Evolutionary conservation across 2,329 filamentous ascomycete genomes (phyloP), one percentile per base, ranked within the genome.

Genomic region (Fusarium chaquense): DNA sequence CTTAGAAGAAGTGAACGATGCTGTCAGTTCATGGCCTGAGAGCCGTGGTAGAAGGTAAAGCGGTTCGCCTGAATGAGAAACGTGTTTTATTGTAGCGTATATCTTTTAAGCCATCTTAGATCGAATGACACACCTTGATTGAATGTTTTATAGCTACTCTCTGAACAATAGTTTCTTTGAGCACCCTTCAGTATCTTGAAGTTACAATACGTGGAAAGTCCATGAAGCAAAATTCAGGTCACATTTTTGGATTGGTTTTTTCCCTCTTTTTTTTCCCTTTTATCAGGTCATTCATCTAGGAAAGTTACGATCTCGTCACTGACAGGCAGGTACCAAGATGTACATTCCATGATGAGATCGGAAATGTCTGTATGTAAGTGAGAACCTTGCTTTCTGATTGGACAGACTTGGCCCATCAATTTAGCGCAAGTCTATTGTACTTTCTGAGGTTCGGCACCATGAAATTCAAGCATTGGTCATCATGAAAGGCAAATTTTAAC

Each of bases 1-100:
- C 78, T 80, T 98, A 69, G 93, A 97, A 73, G 94, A 98, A 81
- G 91, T 98, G 26, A 93, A 97, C 69, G 93, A 97, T 81, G 92
- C 92, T 20, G 94, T 97, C 3, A 88, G 88, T 47, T 90, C 88
- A 24, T 98, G 96, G 96, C 93, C 94, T 5, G 93, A 95, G 72
- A 83, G 85, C 22, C 65, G 73, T 10, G 67, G 60, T 4, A 73
- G 76, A 59, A 67, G 75, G 49, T 79, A 58, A 33, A 51, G 46
- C n/a, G 28, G 28, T 1, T n/a, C 26, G 18, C n/a, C 5, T 18
- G 40, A 16, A 28, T n/a, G n/a, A 26, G 45, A 30, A 16, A 18
- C 33, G 44, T 43, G 12, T 56, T 62, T 59, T 26, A 45, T 38
- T 44, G 45, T 38, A 65, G 58, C 67, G 58, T 50, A 9, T 38